Evolutionary conservation across 2,329 filamentous ascomycete genomes (phyloP).

Genomic region (Ramichloridium luteum): DNA sequence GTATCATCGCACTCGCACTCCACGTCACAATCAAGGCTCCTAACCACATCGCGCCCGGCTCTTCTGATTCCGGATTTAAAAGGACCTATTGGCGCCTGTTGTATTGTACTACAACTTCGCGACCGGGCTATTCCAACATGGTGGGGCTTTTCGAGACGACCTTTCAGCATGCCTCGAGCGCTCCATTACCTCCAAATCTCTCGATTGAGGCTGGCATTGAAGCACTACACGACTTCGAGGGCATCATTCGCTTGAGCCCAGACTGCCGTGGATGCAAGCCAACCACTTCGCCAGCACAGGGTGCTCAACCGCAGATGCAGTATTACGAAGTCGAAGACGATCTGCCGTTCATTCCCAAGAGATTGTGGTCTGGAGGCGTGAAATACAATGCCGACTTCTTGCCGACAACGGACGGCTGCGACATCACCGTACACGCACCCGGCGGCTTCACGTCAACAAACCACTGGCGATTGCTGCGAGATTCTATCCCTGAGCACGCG

Average conservation of each 20-base stretch:
- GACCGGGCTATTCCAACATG: no score
- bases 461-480: constrained; percentile 21
- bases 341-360: constrained; percentile 25
- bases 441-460: constrained; percentile 25
- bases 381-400: constrained; percentile 22
- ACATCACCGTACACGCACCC: constrained; percentile 24
- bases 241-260: constrained; percentile 21
- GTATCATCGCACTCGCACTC: no score
- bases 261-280: constrained; percentile 21
- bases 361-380: constrained; percentile 23
- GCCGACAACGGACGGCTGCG: constrained; percentile 21
- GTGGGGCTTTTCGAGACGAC: constrained; percentile 22
- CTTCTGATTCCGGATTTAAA: no score
- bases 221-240: constrained; percentile 24
- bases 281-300: constrained; percentile 12
- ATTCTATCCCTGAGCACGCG: constrained; percentile 13
- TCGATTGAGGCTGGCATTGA: constrained; percentile 15
- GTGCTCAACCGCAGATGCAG: constrained; percentile 7
- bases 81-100: no score
- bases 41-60: no score
- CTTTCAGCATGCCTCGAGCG: constrained; percentile 22
- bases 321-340: constrained; percentile 26
- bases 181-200: constrained; percentile 17
- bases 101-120: no score
- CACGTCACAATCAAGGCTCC: no score